Evolutionary conservation across 108 stramenopile genomes (phyloP), one percentile per base, ranked within the genome.

Genomic region (Parietichytrium sp.): DNA sequence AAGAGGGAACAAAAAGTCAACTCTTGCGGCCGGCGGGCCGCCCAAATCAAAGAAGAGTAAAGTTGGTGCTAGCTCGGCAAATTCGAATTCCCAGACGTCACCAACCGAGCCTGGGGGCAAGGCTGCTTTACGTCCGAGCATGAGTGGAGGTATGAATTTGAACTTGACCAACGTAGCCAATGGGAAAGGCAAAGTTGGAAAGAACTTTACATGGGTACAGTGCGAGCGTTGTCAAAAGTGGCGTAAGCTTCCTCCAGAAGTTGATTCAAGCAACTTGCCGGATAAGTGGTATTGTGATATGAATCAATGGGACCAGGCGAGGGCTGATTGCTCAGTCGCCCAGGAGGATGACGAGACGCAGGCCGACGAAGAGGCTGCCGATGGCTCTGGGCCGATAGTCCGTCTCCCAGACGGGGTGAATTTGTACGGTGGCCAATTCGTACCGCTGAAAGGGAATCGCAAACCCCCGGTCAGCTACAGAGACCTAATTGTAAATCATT

Each of bases 181-280:
- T 4, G 0, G 36, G 6, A 38, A 72, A 18, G 1, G 36, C 7
- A 72, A 72, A 26, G 48, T 49, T 38, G 42, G 31, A 13, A 82
- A 92, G 78, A 86, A 91, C 77, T 53, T 85, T 47, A 89, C 92
- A 31, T 95, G 94, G 94, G 94, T 93, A 16, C 92, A 93, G 80
- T 95, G 94, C 84, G 94, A 95, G 49, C 83, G 83, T 10, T 95
- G 94, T 83, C 83, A 84, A 26, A 93, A 94, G 61, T 95, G 94
- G 94, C 93, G 94, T 38, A 84, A 91, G 80, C 82, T 95, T 16
- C 93, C 94, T 13, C 82, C 84, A 42, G 51, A 82, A 49, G 86
- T 93, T 29, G 83, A 92, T 80, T 79, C 87, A 27, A 83, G 90
- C 8, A 83, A 81, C 12, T 83, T 95, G 15, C 93, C 93, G 29